Evolutionary conservation across 495 filamentous ascomycete species (phyloP).

Genomic region (Penicillium verhagenii): DNA sequence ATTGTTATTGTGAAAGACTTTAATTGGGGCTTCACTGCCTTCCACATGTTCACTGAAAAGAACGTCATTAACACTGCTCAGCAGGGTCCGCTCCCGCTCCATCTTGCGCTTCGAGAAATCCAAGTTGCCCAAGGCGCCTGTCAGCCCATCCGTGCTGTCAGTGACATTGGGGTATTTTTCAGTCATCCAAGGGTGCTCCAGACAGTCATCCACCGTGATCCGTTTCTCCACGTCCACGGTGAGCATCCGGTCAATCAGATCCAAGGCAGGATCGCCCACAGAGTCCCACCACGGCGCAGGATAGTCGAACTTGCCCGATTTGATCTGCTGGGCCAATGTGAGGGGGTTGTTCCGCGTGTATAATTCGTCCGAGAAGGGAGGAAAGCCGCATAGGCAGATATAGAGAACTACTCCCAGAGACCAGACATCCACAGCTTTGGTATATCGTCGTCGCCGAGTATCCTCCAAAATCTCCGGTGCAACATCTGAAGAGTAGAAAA

Average conservation of each 20-base stretch:
- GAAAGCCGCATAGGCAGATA: conserved; percentile 97
- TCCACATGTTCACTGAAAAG: conserved; percentile 62
- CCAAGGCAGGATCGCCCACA: conserved; percentile 83
- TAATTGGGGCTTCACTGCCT: conserved; percentile 58
- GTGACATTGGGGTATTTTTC: conserved; percentile 45
- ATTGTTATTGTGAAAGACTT: conserved; percentile 77
- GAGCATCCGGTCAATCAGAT: conserved; percentile 95
- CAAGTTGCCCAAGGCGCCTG: conserved; percentile 73
- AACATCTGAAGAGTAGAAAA: conserved; percentile 58
- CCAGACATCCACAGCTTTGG: conserved; percentile 95
- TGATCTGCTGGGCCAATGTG: conserved; percentile 87
- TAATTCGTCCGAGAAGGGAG: conserved; percentile 94
- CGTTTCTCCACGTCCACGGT: conserved; percentile 79
- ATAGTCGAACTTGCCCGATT: conserved; percentile 84
- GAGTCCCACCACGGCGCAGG: conserved; percentile 98
- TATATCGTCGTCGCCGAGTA: conserved; percentile 77
- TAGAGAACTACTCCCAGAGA: conserved; percentile 98
- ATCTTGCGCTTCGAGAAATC: conserved; percentile 83
- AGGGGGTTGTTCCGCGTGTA: conserved; percentile 76
- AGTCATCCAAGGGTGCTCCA: conserved; percentile 89
- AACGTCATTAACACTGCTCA: conserved; percentile 79
- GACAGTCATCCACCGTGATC: conserved; percentile 84
- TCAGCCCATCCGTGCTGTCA: conserved; percentile 93
- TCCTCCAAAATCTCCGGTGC: conserved; percentile 92
- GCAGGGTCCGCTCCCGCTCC: conserved; percentile 76